phyloP scores from a whole-genome alignment of 345 rosid species.

The Populus ilicifolia region DNA sequence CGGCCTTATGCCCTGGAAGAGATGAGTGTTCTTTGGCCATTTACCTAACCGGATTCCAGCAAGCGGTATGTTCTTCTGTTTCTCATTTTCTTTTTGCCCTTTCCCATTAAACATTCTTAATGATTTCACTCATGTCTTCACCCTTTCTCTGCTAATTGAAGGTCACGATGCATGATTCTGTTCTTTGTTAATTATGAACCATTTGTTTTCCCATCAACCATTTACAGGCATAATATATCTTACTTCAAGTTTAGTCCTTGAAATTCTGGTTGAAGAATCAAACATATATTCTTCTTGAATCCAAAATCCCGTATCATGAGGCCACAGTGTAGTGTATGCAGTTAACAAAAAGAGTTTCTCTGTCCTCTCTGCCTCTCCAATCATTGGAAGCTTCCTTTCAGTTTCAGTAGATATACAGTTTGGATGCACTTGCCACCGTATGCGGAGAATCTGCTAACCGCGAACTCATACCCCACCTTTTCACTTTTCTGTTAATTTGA shows the following conservation, averaged over 20 bases:
- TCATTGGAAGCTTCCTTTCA: neutral
- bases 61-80: conserved; percentile 37
- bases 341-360: neutral
- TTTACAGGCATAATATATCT: neutral
- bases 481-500: neutral
- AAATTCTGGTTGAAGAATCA: neutral
- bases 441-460: neutral
- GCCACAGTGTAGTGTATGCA: neutral
- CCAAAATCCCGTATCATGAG: neutral
- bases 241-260: neutral
- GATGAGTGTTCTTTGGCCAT: conserved; percentile 61
- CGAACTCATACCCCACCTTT: neutral
- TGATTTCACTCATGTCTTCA: neutral
- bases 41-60: conserved; percentile 54
- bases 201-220: neutral
- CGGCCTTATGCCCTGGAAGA: conserved; percentile 53
- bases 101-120: neutral
- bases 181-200: neutral
- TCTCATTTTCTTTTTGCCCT: neutral
- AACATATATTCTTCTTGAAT: neutral
- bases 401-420: neutral
- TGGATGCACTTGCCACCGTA: neutral
- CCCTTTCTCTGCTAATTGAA: neutral
- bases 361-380: neutral
- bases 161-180: neutral